Conservation (phyloP, 257 asterid species). For the Cordia subcordata region DNA sequence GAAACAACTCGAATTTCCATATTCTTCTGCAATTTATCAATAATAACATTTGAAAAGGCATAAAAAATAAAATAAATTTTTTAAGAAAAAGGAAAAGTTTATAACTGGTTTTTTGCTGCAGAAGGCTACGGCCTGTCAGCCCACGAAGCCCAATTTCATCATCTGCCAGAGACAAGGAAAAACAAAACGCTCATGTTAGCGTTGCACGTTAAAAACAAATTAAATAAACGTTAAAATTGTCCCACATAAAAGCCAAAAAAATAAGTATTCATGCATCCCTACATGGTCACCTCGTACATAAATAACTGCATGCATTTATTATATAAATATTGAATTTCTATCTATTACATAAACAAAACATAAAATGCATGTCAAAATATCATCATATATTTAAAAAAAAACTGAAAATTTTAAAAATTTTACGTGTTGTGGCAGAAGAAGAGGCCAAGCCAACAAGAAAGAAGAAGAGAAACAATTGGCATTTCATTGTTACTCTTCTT, state of each 20-base stretch:
- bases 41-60: background rate
- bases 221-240: background rate
- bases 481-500: slow-evolving; percentile 38
- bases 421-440: slow-evolving; percentile 61
- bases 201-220: background rate
- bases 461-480: slow-evolving; percentile 43
- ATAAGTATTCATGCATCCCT: too few species aligned
- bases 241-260: too few species aligned
- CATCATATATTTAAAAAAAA: background rate
- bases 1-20: background rate
- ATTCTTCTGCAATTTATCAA: background rate
- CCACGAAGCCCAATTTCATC: slow-evolving; percentile 37
- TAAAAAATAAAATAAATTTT: too few species aligned
- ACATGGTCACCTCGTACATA: too few species aligned
- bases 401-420: background rate
- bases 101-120: slow-evolving; percentile 67
- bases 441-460: slow-evolving; percentile 47
- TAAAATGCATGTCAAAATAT: background rate
- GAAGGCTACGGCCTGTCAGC: slow-evolving; percentile 61
- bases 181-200: background rate
- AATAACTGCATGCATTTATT: too few species aligned
- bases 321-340: too few species aligned
- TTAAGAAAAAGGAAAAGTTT: background rate
- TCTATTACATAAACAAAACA: background rate
- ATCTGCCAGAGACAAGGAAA: slow-evolving; percentile 33